Base-by-base conservation (phyloP, 2,329 filamentous ascomycete genomes). In the Celoporthe dispersa region DNA sequence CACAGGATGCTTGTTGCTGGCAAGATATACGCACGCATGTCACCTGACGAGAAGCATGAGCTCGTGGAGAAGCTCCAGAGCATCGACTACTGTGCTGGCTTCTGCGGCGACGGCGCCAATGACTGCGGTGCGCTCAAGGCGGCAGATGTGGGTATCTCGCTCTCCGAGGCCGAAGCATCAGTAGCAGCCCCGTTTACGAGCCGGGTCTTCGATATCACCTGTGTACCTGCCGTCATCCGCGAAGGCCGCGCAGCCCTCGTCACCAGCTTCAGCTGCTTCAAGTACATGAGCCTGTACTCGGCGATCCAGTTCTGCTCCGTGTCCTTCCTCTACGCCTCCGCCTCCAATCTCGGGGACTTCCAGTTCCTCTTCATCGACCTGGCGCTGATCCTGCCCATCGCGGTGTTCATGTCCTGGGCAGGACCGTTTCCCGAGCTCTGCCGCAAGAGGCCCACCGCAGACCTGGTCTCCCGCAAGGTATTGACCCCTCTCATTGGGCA, bases 201-300 rank as follows among this genome's bases (percentile, higher is more conserved):
- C 68, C 90, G 94, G 48, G 86, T 98, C 25, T 99, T 99, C 78
- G 96, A 99, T 79, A 98, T 99, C 76, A 92, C 92, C 16, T 99
- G 96, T 79, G 95, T 99, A 5, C 92, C 95, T 9, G 91, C 95
- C 76, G 91, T 99, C 73, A 98, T 99, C 72, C 87, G 90, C 89
- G 96, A 99, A 84, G 96, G 96, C 28, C 90, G 97, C 73, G 95
- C 95, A 28, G 93, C 97, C 44, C 86, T 99, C 44, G 94, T 98
- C n/a, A 99, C 96, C 16, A 97, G 94, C 80, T 99, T 99, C 83
- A 97, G 93, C 83, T 99, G 96, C 83, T 99, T 99, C 87, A 99
- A 98, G 84, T 99, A 97, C 82, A 99, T 99, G 97, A 97, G 93
- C 76, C 82, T 99, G 74, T 99, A 99, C 84, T 98, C 94, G 2